A percentile compares a stretch with the other conserved stretches of the same genome.
Conservation (phyloP, 2,329 filamentous ascomycete species). For the Gyromitra esculenta region DNA sequence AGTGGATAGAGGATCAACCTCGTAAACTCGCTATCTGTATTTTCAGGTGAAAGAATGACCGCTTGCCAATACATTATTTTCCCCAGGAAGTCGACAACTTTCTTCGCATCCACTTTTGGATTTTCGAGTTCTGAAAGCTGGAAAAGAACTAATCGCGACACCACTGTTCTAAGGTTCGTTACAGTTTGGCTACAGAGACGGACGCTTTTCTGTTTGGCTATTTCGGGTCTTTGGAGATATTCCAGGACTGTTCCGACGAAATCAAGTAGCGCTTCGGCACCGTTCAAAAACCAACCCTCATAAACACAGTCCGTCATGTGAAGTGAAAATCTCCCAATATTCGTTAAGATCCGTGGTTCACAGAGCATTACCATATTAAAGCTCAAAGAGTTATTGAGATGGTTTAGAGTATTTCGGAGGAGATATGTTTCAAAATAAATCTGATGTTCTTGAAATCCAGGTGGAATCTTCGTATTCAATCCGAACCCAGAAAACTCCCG, state of each 20-base stretch:
- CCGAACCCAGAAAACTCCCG: slow-evolving; percentile 93
- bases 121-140: slow-evolving; percentile 85
- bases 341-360: slow-evolving; percentile 85
- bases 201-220: slow-evolving; percentile 83
- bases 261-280: slow-evolving; percentile 82
- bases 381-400: slow-evolving; percentile 75
- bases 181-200: slow-evolving; percentile 89
- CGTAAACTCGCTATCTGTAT: slow-evolving; percentile 81
- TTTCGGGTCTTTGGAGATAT: slow-evolving; percentile 84
- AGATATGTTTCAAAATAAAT: slow-evolving; percentile 95
- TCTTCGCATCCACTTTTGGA: slow-evolving; percentile 69
- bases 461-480: slow-evolving; percentile 80
- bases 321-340: slow-evolving; percentile 80
- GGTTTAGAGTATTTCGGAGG: slow-evolving; percentile 76
- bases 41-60: slow-evolving; percentile 80
- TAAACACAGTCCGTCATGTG: slow-evolving; percentile 91
- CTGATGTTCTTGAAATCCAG: slow-evolving; percentile 92
- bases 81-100: slow-evolving; percentile 75
- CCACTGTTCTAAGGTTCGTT: slow-evolving; percentile 76
- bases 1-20: slow-evolving; percentile 91
- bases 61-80: slow-evolving; percentile 97
- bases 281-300: slow-evolving; percentile 92
- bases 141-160: slow-evolving; percentile 81
- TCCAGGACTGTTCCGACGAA: slow-evolving; percentile 87
- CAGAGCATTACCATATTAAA: slow-evolving; percentile 76